Conservation (phyloP, 140 eudicot genomes). For the Oenanthe javanica region DNA sequence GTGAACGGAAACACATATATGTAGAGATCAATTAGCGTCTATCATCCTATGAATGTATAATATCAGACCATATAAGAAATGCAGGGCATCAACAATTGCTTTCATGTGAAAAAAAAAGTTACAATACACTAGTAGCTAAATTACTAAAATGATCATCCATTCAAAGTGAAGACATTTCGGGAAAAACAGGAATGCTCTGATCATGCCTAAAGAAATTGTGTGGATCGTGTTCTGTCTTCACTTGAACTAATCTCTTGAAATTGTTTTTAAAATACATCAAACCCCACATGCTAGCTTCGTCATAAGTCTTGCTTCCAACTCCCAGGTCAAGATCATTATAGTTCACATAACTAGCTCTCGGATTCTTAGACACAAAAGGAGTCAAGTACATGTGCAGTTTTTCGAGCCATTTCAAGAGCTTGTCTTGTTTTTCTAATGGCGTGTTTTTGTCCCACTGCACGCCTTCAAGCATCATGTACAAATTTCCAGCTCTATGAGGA, state of each 20-base stretch:
- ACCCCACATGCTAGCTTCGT: not conserved
- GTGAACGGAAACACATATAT: not conserved
- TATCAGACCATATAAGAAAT: not conserved
- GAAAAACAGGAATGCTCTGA: conserved; percentile 5
- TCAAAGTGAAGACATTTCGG: not conserved
- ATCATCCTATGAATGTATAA: not conserved
- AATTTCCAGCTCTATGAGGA: conserved; percentile 3
- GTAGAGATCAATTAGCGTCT: not conserved
- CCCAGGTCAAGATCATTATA: conserved; percentile 7
- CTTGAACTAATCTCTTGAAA: not conserved
- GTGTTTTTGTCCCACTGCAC: not conserved
- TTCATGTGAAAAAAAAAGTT: not conserved
- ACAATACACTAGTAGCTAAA: not conserved
- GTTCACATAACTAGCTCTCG: conserved; percentile 2
- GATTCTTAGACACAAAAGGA: conserved; percentile 2
- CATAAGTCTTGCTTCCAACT: not conserved
- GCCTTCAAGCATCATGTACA: conserved; percentile 5
- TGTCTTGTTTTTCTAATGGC: not conserved
- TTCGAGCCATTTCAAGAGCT: conserved; percentile 5
- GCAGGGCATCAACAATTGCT: not conserved
- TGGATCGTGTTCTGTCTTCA: conserved; percentile 2
- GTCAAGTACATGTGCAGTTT: conserved; percentile 1
- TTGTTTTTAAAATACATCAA: not conserved
- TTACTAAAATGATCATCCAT: not conserved
- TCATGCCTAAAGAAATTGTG: conserved; percentile 7